phyloP scores from a whole-genome alignment of 179 eudicot genomes.

The Camellia oleifera region DNA sequence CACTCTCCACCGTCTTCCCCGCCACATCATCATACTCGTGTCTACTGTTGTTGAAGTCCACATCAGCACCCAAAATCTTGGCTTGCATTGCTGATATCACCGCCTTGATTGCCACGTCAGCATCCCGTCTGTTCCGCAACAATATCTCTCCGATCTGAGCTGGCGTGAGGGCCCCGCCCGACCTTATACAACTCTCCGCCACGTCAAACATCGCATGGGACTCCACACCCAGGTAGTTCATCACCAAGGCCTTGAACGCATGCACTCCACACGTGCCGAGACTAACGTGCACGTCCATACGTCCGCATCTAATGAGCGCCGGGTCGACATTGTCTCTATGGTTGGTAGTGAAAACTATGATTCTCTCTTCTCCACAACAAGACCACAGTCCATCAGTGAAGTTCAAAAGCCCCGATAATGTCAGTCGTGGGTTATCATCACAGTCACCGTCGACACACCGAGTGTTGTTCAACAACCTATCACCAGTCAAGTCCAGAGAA shows the following conservation, averaged over 20 bases:
- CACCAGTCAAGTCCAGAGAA: conserved; percentile 25
- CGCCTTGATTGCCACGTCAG: conserved; percentile 30
- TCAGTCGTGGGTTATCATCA: conserved; percentile 24
- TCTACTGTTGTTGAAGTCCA: conserved; percentile 12
- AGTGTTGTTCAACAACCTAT: conserved; percentile 19
- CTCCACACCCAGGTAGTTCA: conserved; percentile 30
- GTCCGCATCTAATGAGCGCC: conserved; percentile 34
- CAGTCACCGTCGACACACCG: neutral
- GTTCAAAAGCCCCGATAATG: conserved; percentile 31
- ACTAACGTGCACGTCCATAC: conserved; percentile 37
- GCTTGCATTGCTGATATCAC: conserved; percentile 32
- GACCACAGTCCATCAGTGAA: conserved; percentile 41
- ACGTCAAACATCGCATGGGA: conserved; percentile 30
- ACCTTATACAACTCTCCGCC: conserved; percentile 30
- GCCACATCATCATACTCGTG: neutral
- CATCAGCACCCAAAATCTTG: conserved; percentile 28
- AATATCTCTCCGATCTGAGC: conserved; percentile 34
- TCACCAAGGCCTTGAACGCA: conserved; percentile 26
- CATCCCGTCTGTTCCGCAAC: conserved; percentile 22
- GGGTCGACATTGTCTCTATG: conserved; percentile 31
- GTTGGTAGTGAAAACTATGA: conserved; percentile 33
- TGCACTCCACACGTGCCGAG: conserved; percentile 29
- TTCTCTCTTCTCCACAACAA: conserved; percentile 34
- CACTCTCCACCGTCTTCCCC: conserved; percentile 22
- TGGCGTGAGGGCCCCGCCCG: conserved; percentile 34